Base-by-base conservation (phyloP, 768 basidiomycete genomes). In the Nevesoporus exiguus region DNA sequence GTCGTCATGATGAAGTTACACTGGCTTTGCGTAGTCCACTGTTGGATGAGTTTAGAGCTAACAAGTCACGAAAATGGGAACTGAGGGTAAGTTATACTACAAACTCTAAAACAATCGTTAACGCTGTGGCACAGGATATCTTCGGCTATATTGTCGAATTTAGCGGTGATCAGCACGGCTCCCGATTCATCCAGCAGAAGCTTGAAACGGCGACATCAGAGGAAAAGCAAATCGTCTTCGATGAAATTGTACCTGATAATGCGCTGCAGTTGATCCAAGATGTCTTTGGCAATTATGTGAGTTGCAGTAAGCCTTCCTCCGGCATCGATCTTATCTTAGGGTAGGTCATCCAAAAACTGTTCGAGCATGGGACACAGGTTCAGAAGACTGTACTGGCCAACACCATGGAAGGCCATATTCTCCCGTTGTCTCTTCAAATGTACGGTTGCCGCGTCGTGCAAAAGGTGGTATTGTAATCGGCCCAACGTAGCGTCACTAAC, bases 361-460 rank as follows among this genome's bases (percentile, higher is more conserved):
- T 97, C 61, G 96, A 98, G 70, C 79, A 87, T 61, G 93, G 95
- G 21, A 86, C 85, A 8, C 79, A 81, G 55, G 71, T 76, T 7
- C 94, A 98, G 67, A 88, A 86, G 64, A 80, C 79, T 8, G 73
- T 79, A 21, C 75, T 98, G 42, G 85, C 82, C 1, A 79, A 74
- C 48, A 76, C 81, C 8, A 87, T 99, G 80, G 86, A 92, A 64
- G 84, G 85, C 0, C 85, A 88, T 63, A 77, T 94, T 33, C 73
- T 93, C 4, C 73, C 79, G 15, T 75, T 98, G 49, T 89, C 93
- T 10, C 74, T 89, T 51, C 90, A 98, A 66, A 91, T 95, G 81
- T 98, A 98, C 70, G 96, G 95, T 5, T 99, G 96, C 71, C 84
- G 96, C 14, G 94, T 98, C 7, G 87, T 95, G 19, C 93, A 96